Percentiles rank a stretch among this genome's conserved stretches.
Conservation (phyloP, 1,284 basidiomycete genomes). For the Irpex lacteus region DNA sequence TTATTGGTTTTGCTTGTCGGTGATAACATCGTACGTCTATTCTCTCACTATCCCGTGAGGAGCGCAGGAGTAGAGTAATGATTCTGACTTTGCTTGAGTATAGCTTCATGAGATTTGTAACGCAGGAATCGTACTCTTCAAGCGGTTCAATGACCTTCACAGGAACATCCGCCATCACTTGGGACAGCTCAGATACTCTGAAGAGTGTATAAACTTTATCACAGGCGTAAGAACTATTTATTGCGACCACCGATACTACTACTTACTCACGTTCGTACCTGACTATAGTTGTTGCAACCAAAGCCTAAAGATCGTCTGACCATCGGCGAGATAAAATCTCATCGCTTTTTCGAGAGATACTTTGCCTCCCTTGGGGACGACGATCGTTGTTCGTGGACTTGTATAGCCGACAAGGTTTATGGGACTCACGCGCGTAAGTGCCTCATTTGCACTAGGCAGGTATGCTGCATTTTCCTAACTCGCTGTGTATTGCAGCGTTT, state of each 20-base stretch:
- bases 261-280: background rate
- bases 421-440: background rate
- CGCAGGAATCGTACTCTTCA: background rate
- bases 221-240: background rate
- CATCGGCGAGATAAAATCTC: background rate
- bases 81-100: too few species aligned
- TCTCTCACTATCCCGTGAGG: background rate
- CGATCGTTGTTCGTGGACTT: background rate
- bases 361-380: background rate
- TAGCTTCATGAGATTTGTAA: constrained; percentile 4
- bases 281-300: background rate
- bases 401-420: background rate
- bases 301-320: background rate
- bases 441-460: background rate
- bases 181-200: background rate
- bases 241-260: background rate
- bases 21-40: constrained; percentile 1
- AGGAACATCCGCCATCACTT: background rate
- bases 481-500: background rate
- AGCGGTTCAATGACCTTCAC: background rate
- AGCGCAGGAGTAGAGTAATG: background rate
- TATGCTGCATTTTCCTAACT: too few species aligned
- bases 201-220: constrained; percentile 1
- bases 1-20: constrained; percentile 12
- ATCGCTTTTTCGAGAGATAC: background rate